Conservation (phyloP, 164 flowering plant genomes). For the Chimonanthus praecox region DNA sequence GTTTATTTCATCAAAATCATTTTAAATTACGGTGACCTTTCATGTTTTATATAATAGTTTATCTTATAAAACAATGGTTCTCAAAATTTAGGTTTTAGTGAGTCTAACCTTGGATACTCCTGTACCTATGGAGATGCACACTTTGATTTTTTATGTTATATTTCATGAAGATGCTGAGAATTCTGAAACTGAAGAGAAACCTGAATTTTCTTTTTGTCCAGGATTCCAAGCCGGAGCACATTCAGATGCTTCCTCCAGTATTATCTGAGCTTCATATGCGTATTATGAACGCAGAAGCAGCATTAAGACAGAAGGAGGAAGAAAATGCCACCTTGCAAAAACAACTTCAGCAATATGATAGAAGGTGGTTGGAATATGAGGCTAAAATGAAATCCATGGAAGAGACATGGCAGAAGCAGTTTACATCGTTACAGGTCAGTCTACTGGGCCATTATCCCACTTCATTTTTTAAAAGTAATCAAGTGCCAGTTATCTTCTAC, state of each 20-base stretch:
- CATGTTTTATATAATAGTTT: too few species aligned
- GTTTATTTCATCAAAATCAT: too few species aligned
- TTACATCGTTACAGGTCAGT: constrained; percentile 73
- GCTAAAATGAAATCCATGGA: constrained; percentile 79
- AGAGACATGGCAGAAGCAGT: constrained; percentile 81
- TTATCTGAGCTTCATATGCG: constrained; percentile 55
- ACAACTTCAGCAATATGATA: constrained; percentile 48
- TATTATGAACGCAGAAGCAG: constrained; percentile 59
- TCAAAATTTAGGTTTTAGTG: too few species aligned
- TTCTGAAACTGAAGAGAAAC: neutral
- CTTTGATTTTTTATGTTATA: neutral
- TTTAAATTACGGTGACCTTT: too few species aligned
- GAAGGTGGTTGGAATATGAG: constrained; percentile 71
- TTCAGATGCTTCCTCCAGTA: constrained; percentile 28
- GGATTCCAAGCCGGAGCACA: constrained; percentile 39
- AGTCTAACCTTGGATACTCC: too few species aligned
- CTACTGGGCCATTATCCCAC: neutral
- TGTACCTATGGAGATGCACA: too few species aligned
- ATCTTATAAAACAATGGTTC: too few species aligned
- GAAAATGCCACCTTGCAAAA: constrained; percentile 61
- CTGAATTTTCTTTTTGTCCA: constrained; percentile 14
- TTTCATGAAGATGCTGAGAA: neutral
- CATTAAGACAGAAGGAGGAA: constrained; percentile 57
- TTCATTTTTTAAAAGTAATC: neutral
- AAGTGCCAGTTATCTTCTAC: neutral